Evolutionary conservation across 2,329 filamentous ascomycete species (phyloP).

Genomic region (Penicillium verrucosum): DNA sequence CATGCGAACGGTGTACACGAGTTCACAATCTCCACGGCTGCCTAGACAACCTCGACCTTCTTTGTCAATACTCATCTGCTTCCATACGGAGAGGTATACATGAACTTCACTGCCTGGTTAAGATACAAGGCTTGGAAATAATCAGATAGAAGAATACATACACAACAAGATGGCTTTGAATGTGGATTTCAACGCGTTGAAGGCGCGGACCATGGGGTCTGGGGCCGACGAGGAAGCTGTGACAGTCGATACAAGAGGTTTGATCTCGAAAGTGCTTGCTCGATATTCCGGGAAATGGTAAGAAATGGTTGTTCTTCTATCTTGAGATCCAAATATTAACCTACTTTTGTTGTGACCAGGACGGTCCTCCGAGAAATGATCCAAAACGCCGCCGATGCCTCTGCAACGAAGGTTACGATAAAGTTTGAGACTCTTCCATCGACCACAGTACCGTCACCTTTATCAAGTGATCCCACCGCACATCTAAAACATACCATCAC

Average conservation of each 20-base stretch:
- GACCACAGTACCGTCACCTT: constrained; percentile 66
- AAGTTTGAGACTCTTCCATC: constrained; percentile 91
- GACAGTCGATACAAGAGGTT: constrained; percentile 90
- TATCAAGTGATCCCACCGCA: constrained; percentile 63
- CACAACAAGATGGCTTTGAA: constrained; percentile 62
- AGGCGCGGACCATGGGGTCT: constrained; percentile 79
- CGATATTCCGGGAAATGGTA: constrained; percentile 96
- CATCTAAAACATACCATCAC: constrained; percentile 77
- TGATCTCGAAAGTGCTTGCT: constrained; percentile 97
- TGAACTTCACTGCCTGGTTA: neutral
- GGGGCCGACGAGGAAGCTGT: constrained; percentile 94
- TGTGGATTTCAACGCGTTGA: constrained; percentile 64
- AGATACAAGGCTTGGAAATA: neutral
- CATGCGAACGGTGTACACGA: neutral
- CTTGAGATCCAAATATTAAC: constrained; percentile 13
- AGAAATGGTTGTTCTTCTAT: constrained; percentile 34
- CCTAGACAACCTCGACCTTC: neutral
- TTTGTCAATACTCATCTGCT: neutral
- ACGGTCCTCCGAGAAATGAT: constrained; percentile 83
- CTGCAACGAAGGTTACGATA: constrained; percentile 82
- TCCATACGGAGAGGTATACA: neutral
- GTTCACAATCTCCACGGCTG: neutral
- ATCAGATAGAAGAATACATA: neutral
- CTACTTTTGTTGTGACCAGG: constrained; percentile 23
- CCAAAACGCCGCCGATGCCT: constrained; percentile 96